Base-by-base conservation (phyloP, 2,329 filamentous ascomycete genomes). In the Samsoniella hepiali region DNA sequence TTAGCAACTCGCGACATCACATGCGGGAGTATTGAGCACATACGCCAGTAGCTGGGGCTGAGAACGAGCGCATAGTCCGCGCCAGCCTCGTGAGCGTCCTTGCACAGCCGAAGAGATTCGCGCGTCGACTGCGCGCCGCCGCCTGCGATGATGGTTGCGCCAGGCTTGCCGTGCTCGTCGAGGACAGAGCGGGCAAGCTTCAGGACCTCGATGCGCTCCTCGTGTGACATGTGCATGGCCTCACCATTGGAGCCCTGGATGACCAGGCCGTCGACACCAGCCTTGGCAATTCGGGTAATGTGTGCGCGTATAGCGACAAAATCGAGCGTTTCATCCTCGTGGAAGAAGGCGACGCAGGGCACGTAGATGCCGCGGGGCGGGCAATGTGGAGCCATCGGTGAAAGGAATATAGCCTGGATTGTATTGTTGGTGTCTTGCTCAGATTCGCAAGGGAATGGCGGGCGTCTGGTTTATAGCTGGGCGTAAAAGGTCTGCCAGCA, bases 171-270 rank as follows among this genome's bases (percentile, higher is more conserved):
- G 31, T 61, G 60, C 15, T 66, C 66, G 70, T 91, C 84, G 47
- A 92, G 80, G 17, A 88, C 88, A 67, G 83, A 81, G 51, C 90
- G 85, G 2, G 88, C 91, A 49, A 61, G 44, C 87, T 85, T 50
- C 78, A 77, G 3, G 87, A 94, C 85, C 60, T 86, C 78, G 49
- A 84, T 83, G 63, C 90, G 86, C 76, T 94, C 91, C 31, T 83
- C 79, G 68, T 88, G 87, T 34, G 88, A 88, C 36, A 95, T 82
- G 72, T 93, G 91, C 22, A 92, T 90, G 5, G 91, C 91, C 78
- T 95, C 91, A 69, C 91, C 91, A 71, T 94, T 95, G 71, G 88
- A 92, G 53, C 91, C 91, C 73, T 93, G 91, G 10, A 89, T 91
- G 56, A 90, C 89, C 57, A 95, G 82, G 13, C 91, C 90, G 31